Percentiles rank a stretch among this genome's conserved stretches.
These are phyloP conservation scores for Prinsepia uniflora DNA, from an alignment of 306 rosid genomes.

Conservation along the genomic window DNA sequence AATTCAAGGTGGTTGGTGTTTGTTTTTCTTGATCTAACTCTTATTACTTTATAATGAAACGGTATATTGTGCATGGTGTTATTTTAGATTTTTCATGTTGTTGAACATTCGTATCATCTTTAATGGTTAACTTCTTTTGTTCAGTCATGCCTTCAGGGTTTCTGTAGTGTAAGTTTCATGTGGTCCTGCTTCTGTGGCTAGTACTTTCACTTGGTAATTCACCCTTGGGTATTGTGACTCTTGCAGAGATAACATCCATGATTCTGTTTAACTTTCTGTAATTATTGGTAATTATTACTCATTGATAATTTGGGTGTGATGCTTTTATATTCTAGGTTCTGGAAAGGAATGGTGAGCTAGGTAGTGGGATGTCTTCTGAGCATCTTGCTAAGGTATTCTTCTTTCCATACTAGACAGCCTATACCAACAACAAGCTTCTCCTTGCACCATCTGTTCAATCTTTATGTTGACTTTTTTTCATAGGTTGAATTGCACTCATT, in stretches of 20 bases:
- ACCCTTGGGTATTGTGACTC: background rate
- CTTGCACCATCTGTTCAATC: background rate
- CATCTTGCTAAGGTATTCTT: constrained; percentile 68
- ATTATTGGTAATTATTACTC: background rate
- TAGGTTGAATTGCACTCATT: background rate
- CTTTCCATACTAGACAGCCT: constrained; percentile 1
- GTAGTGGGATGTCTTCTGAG: constrained; percentile 47
- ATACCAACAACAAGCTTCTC: background rate
- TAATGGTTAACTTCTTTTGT: background rate
- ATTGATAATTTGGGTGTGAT: constrained; percentile 6
- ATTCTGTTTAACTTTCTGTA: background rate
- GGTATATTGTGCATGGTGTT: background rate
- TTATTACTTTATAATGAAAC: background rate
- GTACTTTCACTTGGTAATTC: background rate
- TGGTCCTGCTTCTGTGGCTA: background rate
- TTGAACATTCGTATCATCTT: background rate
- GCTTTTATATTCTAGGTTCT: constrained; percentile 44
- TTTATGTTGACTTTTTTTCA: background rate
- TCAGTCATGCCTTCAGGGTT: background rate
- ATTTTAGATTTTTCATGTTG: background rate
- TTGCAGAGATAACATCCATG: background rate
- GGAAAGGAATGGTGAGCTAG: constrained; percentile 44
- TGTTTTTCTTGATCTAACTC: background rate
- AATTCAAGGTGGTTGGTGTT: background rate
- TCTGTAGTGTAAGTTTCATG: constrained; percentile 1